phyloP scores from a whole-genome alignment of 1,139 yeast species.

The Scheffersomyces quercinus region DNA sequence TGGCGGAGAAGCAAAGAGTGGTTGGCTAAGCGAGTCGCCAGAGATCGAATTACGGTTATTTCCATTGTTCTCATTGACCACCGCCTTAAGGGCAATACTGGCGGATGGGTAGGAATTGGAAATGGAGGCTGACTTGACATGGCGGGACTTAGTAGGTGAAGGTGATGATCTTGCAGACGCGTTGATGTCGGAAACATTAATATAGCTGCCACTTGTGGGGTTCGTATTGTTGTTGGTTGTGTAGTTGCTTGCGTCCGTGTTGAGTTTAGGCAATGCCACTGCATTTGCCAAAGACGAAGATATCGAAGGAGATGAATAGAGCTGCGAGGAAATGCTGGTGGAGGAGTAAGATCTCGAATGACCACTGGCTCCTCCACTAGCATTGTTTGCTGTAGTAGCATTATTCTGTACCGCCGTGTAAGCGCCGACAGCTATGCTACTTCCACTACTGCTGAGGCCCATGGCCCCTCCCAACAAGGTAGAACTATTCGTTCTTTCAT shows the following conservation, averaged over 20 bases:
- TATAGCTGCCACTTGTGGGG: not conserved
- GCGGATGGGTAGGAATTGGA: constrained; percentile 49
- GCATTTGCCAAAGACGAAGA: constrained; percentile 54
- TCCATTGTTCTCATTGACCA: constrained; percentile 51
- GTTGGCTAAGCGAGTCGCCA: constrained; percentile 16
- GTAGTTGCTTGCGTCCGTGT: constrained; percentile 16
- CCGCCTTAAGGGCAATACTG: constrained; percentile 66
- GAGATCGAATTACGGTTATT: constrained; percentile 22
- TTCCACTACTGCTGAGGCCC: constrained; percentile 10
- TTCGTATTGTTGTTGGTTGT: constrained; percentile 4
- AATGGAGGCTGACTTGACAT: constrained; percentile 37
- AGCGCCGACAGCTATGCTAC: constrained; percentile 2
- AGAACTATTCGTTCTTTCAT: constrained; percentile 43
- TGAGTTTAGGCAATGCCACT: constrained; percentile 30
- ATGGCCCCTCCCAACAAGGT: constrained; percentile 23
- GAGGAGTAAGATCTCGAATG: constrained; percentile 48
- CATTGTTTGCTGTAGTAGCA: constrained; percentile 1
- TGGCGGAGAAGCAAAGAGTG: constrained; percentile 5
- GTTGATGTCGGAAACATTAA: not conserved
- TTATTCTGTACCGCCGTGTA: not conserved
- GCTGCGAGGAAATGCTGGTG: constrained; percentile 34
- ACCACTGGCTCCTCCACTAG: constrained; percentile 11
- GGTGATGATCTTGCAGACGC: constrained; percentile 7
- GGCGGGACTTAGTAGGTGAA: constrained; percentile 29
- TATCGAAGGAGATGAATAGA: constrained; percentile 56